Evolutionary conservation across 2,329 filamentous ascomycete genomes (phyloP).

Genomic region (Pseudocercospora crystallina): DNA sequence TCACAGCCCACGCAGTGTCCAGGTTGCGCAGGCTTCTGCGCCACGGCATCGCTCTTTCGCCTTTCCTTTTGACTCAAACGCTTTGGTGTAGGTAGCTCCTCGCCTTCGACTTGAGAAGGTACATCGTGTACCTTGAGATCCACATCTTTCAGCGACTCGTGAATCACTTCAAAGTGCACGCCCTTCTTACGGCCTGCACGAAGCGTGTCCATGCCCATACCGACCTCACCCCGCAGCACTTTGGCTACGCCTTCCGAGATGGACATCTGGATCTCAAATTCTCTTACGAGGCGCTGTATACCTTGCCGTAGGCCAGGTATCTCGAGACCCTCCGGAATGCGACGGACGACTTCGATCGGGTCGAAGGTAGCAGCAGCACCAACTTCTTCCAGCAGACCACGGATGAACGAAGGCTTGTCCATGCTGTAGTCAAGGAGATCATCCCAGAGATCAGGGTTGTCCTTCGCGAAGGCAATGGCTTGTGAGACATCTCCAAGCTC

Average conservation of each 20-base stretch:
- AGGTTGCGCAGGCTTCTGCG: constrained; percentile 27
- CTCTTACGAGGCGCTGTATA: constrained; percentile 84
- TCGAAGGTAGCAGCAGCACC: constrained; percentile 77
- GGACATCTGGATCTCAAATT: constrained; percentile 92
- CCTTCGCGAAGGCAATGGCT: constrained; percentile 91
- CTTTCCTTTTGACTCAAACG: constrained; percentile 22
- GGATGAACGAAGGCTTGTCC: constrained; percentile 95
- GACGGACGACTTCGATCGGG: constrained; percentile 82
- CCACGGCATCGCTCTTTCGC: constrained; percentile 11
- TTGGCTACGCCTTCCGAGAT: constrained; percentile 87
- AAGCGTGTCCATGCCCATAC: constrained; percentile 75
- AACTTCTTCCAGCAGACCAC: constrained; percentile 86
- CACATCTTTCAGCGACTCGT: constrained; percentile 30
- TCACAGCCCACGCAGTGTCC: constrained; percentile 43
- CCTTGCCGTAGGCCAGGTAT: constrained; percentile 89
- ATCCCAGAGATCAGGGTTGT: constrained; percentile 90
- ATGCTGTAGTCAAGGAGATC: constrained; percentile 93
- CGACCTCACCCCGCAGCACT: constrained; percentile 84
- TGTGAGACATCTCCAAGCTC: constrained; percentile 87
- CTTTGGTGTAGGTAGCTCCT: constrained; percentile 23
- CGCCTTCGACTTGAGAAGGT: constrained; percentile 28
- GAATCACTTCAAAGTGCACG: constrained; percentile 80
- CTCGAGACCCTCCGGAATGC: constrained; percentile 90
- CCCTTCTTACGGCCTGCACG: constrained; percentile 77
- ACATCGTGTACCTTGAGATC: constrained; percentile 35